Evolutionary conservation across 305 asterid species (phyloP).

Genomic region (Ilex paraguariensis): DNA sequence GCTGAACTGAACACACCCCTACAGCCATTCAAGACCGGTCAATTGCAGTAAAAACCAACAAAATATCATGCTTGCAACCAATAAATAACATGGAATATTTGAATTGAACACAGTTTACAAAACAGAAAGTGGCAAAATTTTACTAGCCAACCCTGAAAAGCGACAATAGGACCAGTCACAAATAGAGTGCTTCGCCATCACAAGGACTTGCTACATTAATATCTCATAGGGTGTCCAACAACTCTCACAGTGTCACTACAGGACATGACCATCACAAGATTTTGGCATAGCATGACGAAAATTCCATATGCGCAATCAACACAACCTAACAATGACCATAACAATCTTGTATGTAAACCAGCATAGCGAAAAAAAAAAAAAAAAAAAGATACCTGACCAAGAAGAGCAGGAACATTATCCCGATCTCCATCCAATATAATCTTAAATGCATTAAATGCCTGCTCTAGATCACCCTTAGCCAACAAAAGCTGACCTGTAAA

Average conservation of each 20-base stretch:
- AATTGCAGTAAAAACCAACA: constrained; percentile 13
- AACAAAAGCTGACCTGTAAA: constrained; percentile 90
- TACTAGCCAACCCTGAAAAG: no score
- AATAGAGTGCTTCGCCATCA: no score
- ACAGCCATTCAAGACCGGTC: constrained; percentile 26
- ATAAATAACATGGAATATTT: not conserved
- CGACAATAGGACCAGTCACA: no score
- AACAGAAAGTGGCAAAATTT: not conserved
- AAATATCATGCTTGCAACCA: constrained; percentile 5
- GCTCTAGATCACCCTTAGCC: constrained; percentile 93
- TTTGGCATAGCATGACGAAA: no score
- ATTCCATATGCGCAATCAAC: no score
- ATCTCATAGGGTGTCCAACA: no score
- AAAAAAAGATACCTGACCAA: constrained; percentile 75
- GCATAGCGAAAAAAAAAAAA: constrained; percentile 6
- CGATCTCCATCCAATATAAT: constrained; percentile 92
- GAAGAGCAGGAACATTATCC: constrained; percentile 93
- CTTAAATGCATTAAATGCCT: constrained; percentile 90
- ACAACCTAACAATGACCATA: no score
- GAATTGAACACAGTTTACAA: constrained; percentile 8
- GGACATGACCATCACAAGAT: no score
- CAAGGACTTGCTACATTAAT: no score
- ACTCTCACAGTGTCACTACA: not conserved
- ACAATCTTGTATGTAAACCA: not conserved
- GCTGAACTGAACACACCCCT: constrained; percentile 96